Conservation (phyloP, 2,329 filamentous ascomycete species). For the Trichophyton rubrum region DNA sequence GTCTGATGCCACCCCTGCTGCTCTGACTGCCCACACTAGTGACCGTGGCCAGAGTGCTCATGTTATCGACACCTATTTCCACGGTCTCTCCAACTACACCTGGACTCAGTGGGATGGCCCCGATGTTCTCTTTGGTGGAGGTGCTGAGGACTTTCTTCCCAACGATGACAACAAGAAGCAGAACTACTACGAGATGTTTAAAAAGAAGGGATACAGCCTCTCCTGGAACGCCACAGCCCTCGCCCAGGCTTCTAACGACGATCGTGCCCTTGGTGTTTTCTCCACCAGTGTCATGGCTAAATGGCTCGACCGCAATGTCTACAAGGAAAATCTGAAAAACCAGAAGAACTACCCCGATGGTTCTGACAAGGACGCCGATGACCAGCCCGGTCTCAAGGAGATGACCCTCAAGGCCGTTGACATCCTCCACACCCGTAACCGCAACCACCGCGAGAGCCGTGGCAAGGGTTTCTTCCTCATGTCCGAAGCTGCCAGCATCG, state of each 20-base stretch:
- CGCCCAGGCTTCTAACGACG: constrained; percentile 41
- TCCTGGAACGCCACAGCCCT: constrained; percentile 64
- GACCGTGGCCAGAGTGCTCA: constrained; percentile 56
- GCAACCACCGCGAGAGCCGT: constrained; percentile 34
- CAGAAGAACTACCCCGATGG: constrained; percentile 60
- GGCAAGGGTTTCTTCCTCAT: constrained; percentile 76
- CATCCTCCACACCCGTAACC: constrained; percentile 52
- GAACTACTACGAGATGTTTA: constrained; percentile 61
- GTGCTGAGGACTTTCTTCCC: constrained; percentile 67
- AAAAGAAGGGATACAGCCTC: constrained; percentile 58
- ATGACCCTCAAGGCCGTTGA: constrained; percentile 84
- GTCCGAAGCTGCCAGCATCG: constrained; percentile 72
- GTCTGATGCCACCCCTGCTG: constrained; percentile 69
- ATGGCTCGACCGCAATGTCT: constrained; percentile 78
- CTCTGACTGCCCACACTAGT: constrained; percentile 59
- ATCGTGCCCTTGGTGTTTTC: constrained; percentile 66
- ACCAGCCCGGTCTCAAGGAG: constrained; percentile 73
- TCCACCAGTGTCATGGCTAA: constrained; percentile 62
- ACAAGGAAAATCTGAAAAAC: constrained; percentile 53
- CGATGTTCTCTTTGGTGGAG: constrained; percentile 71
- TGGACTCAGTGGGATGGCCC: constrained; percentile 65
- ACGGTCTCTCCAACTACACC: constrained; percentile 71
- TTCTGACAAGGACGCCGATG: constrained; percentile 49
- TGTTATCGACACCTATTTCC: constrained; percentile 63
- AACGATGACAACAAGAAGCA: constrained; percentile 55